Conservation (phyloP, 495 filamentous ascomycete species). For the Aspergillus egyptiacus region DNA sequence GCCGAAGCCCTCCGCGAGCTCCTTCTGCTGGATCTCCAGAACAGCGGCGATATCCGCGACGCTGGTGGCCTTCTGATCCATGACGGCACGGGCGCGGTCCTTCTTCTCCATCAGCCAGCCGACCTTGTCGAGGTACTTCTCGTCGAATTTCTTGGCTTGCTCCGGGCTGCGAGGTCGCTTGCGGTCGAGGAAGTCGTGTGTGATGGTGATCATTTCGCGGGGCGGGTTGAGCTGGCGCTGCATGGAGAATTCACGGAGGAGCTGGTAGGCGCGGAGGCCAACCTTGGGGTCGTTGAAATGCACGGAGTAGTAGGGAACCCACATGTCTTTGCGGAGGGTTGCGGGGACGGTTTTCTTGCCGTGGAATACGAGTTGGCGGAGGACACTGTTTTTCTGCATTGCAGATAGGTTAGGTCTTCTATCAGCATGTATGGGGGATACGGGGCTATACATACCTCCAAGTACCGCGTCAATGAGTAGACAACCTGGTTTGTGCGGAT, state of each 20-base stretch:
- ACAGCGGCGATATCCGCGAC: constrained; percentile 84
- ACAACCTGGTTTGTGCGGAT: constrained; percentile 74
- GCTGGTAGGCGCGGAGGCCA: constrained; percentile 69
- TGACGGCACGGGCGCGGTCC: constrained; percentile 57
- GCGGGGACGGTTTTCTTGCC: constrained; percentile 84
- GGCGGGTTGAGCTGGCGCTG: constrained; percentile 42
- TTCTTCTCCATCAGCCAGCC: constrained; percentile 45
- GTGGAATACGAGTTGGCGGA: constrained; percentile 76
- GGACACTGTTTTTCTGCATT: constrained; percentile 60
- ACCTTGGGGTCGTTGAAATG: constrained; percentile 58
- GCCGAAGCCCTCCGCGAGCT: constrained; percentile 29
- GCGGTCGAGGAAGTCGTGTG: constrained; percentile 40
- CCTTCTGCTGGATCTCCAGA: constrained; percentile 50
- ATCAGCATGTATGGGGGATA: too few species aligned
- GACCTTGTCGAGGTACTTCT: constrained; percentile 37
- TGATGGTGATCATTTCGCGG: constrained; percentile 45
- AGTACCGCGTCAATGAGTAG: constrained; percentile 63
- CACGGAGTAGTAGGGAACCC: constrained; percentile 74
- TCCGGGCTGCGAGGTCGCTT: constrained; percentile 57
- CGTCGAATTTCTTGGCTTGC: constrained; percentile 37
- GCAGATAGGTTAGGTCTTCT: too few species aligned
- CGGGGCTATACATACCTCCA: constrained; percentile 70
- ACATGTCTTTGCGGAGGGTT: constrained; percentile 81
- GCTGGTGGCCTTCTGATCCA: constrained; percentile 84
- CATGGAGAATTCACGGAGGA: constrained; percentile 70